Percentiles rank a stretch among this genome's conserved stretches.
Evolutionary conservation across 495 filamentous ascomycete genomes (phyloP).

Genomic region (Acidomyces sp.): DNA sequence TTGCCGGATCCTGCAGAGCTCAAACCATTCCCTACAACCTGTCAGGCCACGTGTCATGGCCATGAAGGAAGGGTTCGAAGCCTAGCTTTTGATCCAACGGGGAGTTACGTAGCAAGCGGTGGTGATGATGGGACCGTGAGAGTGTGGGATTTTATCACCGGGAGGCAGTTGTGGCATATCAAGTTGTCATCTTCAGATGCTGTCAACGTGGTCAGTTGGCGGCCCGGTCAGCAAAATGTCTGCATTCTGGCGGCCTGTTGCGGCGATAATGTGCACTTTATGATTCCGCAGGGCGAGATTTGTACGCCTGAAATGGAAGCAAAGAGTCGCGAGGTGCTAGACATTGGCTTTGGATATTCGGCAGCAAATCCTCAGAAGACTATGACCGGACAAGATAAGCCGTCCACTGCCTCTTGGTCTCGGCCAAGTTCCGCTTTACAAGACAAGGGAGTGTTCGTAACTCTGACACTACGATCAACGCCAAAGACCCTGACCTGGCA

Average conservation of each 20-base stretch:
- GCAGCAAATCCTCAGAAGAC: constrained; percentile 42
- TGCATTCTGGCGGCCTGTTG: constrained; percentile 69
- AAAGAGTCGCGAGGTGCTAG: constrained; percentile 58
- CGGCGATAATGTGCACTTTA: constrained; percentile 73
- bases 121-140: constrained; percentile 89
- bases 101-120: constrained; percentile 71
- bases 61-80: constrained; percentile 82
- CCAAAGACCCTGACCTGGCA: constrained; percentile 87
- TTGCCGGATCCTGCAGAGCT: constrained; percentile 88
- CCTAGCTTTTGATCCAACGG: constrained; percentile 63
- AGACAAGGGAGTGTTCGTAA: constrained; percentile 63
- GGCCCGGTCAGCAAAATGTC: constrained; percentile 62
- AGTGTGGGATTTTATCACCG: constrained; percentile 79
- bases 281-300: constrained; percentile 47
- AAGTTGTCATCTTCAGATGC: constrained; percentile 69
- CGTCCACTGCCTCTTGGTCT: constrained; percentile 68
- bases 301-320: constrained; percentile 60
- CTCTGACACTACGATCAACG: constrained; percentile 51
- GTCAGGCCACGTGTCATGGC: constrained; percentile 68
- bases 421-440: constrained; percentile 61
- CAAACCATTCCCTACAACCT: constrained; percentile 81
- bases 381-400: constrained; percentile 42
- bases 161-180: constrained; percentile 74
- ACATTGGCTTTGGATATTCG: constrained; percentile 83
- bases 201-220: constrained; percentile 80